These are phyloP conservation scores for Ogataea naganishii DNA, from an alignment of 805 yeast species.

Conservation along the genomic window DNA sequence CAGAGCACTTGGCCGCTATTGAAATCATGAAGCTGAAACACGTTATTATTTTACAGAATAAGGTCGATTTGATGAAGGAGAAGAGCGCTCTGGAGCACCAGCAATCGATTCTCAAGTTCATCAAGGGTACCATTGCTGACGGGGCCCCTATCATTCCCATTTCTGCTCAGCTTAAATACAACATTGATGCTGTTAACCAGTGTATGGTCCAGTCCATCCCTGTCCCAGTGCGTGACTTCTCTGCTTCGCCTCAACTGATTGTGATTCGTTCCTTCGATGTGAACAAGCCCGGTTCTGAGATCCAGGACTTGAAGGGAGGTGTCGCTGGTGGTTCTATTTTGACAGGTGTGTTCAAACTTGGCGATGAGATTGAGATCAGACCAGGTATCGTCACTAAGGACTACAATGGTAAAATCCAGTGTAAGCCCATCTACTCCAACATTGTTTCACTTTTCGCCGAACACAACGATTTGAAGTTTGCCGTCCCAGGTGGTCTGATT, in stretches of 20 bases:
- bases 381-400: slow-evolving; percentile 99
- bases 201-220: slow-evolving; percentile 93
- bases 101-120: slow-evolving; percentile 83
- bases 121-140: slow-evolving; percentile 97
- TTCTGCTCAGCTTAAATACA: slow-evolving; percentile 96
- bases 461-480: slow-evolving; percentile 94
- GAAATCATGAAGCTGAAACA: slow-evolving; percentile 98
- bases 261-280: slow-evolving; percentile 98
- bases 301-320: slow-evolving; percentile 97
- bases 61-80: slow-evolving; percentile 97
- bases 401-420: slow-evolving; percentile 78
- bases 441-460: slow-evolving; percentile 95
- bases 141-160: slow-evolving; percentile 99
- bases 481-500: slow-evolving; percentile 99
- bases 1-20: slow-evolving; percentile 98
- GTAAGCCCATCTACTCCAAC: slow-evolving; percentile 91
- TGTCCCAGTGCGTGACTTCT: slow-evolving; percentile 91
- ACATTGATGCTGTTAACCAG: slow-evolving; percentile 97
- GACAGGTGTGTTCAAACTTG: slow-evolving; percentile 93
- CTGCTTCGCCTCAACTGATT: slow-evolving; percentile 88
- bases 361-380: slow-evolving; percentile 97
- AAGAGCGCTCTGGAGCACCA: slow-evolving; percentile 94
- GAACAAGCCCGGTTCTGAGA: slow-evolving; percentile 97
- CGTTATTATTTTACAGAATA: slow-evolving; percentile 92
- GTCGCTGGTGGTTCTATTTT: slow-evolving; percentile 99